phyloP scores from a whole-genome alignment of 2,329 filamentous ascomycete species.

The Penicillium hesseltinei region DNA sequence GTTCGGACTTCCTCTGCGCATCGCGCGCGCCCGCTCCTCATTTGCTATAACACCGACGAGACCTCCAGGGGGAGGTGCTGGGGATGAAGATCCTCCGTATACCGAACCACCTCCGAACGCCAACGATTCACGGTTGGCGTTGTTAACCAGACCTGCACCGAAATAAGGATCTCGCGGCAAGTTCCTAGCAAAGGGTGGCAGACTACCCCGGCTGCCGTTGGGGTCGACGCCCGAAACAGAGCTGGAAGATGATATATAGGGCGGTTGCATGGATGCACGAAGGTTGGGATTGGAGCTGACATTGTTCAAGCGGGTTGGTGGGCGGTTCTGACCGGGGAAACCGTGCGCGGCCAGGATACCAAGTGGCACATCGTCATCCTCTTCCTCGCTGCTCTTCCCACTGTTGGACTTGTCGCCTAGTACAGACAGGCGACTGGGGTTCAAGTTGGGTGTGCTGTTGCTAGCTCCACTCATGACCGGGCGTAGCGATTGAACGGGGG shows the following conservation, averaged over 20 bases:
- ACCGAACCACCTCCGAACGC: constrained; percentile 61
- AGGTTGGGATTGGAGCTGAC: constrained; percentile 72
- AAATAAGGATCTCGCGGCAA: constrained; percentile 83
- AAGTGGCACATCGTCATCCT: constrained; percentile 84
- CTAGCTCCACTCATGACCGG: constrained; percentile 56
- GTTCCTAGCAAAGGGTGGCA: constrained; percentile 80
- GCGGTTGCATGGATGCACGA: constrained; percentile 53
- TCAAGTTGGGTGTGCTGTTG: constrained; percentile 62
- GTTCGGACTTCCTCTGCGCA: constrained; percentile 76
- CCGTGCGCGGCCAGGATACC: constrained; percentile 86
- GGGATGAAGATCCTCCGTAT: constrained; percentile 39
- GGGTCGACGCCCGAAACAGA: constrained; percentile 57
- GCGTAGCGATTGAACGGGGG: constrained; percentile 51
- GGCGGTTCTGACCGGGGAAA: constrained; percentile 75
- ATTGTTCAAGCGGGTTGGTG: constrained; percentile 65
- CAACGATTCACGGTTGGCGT: constrained; percentile 70
- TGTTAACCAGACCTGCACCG: constrained; percentile 72
- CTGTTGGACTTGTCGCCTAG: constrained; percentile 39
- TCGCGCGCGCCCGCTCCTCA: constrained; percentile 75
- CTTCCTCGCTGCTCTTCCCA: constrained; percentile 53
- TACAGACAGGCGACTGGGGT: constrained; percentile 38
- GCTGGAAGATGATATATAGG: constrained; percentile 52
- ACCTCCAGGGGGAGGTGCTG: constrained; percentile 64
- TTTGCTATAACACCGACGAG: constrained; percentile 84
- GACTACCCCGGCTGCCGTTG: constrained; percentile 48